phyloP scores from a whole-genome alignment of 2,329 filamentous ascomycete genomes.

The Fusarium falciforme region DNA sequence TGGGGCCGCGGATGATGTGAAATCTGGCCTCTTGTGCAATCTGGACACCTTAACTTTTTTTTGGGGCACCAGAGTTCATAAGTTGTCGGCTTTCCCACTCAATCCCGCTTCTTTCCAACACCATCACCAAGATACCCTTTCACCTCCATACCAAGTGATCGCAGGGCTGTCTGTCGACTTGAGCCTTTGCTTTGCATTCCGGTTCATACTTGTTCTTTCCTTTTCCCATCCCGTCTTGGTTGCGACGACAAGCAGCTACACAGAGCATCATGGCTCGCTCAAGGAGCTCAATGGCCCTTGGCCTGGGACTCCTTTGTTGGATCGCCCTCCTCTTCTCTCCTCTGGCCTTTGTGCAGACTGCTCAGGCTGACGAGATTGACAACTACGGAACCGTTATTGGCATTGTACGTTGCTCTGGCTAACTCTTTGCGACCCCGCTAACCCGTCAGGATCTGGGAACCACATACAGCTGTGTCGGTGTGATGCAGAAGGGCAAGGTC shows the following conservation, averaged over 20 bases:
- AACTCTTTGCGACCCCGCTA: constrained; percentile 18
- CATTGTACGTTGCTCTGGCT: constrained; percentile 70
- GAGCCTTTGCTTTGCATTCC: constrained; percentile 40
- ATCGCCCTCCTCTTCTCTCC: constrained; percentile 90
- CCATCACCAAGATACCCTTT: constrained; percentile 47
- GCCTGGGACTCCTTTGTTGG: constrained; percentile 92
- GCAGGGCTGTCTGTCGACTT: constrained; percentile 45
- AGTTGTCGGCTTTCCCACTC: constrained; percentile 47
- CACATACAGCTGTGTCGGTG: constrained; percentile 90
- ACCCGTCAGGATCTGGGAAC: constrained; percentile 79
- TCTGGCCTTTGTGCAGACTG: constrained; percentile 85
- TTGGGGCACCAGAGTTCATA: constrained; percentile 49
- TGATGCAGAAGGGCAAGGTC: constrained; percentile 95
- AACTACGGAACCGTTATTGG: constrained; percentile 91
- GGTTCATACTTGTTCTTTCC: constrained; percentile 41
- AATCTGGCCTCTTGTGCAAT: constrained; percentile 63
- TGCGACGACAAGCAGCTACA: constrained; percentile 36
- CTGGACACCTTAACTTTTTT: constrained; percentile 60
- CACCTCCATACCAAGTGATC: constrained; percentile 42
- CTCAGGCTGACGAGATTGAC: constrained; percentile 77
- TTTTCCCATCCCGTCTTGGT: constrained; percentile 34
- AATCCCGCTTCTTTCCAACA: constrained; percentile 45
- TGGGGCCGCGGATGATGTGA: constrained; percentile 50
- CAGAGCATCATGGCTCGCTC: constrained; percentile 64
- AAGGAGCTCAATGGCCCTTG: constrained; percentile 76